Percentiles rank a stretch among this genome's conserved stretches.
phyloP scores from a whole-genome alignment of 2,329 filamentous ascomycete genomes.

The Penicillium sp. region DNA sequence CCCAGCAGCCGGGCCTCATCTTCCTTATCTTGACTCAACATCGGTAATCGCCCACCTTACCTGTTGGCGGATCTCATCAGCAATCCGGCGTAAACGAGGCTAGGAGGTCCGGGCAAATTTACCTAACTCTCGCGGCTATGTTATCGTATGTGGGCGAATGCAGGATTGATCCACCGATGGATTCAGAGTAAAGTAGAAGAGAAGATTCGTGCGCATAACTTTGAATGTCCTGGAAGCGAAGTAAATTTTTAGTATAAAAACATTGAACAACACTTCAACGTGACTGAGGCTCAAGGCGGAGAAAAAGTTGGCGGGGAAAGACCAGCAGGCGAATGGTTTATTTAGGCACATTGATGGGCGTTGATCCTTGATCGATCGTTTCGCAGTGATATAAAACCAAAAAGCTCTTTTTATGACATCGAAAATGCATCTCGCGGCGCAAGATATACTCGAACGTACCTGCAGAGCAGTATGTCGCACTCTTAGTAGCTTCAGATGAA shows the following conservation, averaged over 20 bases:
- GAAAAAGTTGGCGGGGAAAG: not conserved
- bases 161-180: slow-evolving; percentile 11
- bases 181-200: slow-evolving; percentile 8
- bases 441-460: slow-evolving; percentile 5
- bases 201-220: slow-evolving; percentile 17
- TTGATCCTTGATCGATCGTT: no score
- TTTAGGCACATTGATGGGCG: not conserved
- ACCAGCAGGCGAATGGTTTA: not conserved
- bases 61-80: slow-evolving; percentile 11
- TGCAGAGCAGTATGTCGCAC: slow-evolving; percentile 2
- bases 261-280: no score
- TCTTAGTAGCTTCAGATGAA: not conserved
- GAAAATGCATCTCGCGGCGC: no score
- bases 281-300: not conserved
- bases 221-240: slow-evolving; percentile 6
- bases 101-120: slow-evolving; percentile 6
- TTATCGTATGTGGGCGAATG: slow-evolving; percentile 4
- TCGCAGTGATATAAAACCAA: no score
- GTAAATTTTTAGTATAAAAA: slow-evolving; percentile 4
- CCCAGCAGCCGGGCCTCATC: slow-evolving; percentile 20
- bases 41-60: slow-evolving; percentile 11
- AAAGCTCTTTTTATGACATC: no score
- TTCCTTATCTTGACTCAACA: slow-evolving; percentile 12
- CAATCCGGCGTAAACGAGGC: slow-evolving; percentile 1
- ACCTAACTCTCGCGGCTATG: slow-evolving; percentile 12